Percentiles rank a stretch among this genome's conserved stretches.
phyloP scores from a whole-genome alignment of 2,329 filamentous ascomycete genomes.

The Venturia pyrina region DNA sequence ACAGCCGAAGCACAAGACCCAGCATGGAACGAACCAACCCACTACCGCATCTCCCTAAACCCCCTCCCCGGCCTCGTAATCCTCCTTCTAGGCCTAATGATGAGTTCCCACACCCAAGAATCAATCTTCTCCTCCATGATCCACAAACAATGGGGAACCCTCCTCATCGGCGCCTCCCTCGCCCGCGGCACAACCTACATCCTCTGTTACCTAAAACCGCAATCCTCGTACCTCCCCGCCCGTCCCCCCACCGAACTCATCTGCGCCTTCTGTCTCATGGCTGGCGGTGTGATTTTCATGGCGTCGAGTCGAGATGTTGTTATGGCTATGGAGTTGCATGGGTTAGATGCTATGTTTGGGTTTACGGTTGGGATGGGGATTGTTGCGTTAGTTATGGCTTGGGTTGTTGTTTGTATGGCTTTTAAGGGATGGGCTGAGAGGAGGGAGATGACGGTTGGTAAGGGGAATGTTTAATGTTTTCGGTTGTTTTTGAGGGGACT shows the following conservation, averaged over 20 bases:
- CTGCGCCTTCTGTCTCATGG: constrained; percentile 73
- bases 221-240: constrained; percentile 68
- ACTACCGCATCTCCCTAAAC: constrained; percentile 71
- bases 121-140: constrained; percentile 84
- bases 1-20: neutral
- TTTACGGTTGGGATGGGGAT: constrained; percentile 71
- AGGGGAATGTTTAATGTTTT: neutral
- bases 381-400: constrained; percentile 67
- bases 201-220: constrained; percentile 68
- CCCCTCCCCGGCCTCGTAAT: constrained; percentile 82
- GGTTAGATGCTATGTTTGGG: constrained; percentile 70
- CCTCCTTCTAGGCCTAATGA: constrained; percentile 81
- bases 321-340: constrained; percentile 54
- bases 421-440: constrained; percentile 65
- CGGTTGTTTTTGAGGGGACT: neutral
- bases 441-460: neutral
- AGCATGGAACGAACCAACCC: constrained; percentile 48
- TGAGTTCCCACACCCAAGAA: constrained; percentile 81
- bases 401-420: constrained; percentile 59
- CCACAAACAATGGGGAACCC: constrained; percentile 84
- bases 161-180: constrained; percentile 72
- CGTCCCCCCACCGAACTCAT: constrained; percentile 87
- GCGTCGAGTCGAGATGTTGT: constrained; percentile 46
- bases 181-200: constrained; percentile 73
- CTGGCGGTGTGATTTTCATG: constrained; percentile 89